Evolutionary conservation across 2,329 filamentous ascomycete genomes (phyloP), one percentile per base, ranked within the genome.

Genomic region (Xylaria multiplex): DNA sequence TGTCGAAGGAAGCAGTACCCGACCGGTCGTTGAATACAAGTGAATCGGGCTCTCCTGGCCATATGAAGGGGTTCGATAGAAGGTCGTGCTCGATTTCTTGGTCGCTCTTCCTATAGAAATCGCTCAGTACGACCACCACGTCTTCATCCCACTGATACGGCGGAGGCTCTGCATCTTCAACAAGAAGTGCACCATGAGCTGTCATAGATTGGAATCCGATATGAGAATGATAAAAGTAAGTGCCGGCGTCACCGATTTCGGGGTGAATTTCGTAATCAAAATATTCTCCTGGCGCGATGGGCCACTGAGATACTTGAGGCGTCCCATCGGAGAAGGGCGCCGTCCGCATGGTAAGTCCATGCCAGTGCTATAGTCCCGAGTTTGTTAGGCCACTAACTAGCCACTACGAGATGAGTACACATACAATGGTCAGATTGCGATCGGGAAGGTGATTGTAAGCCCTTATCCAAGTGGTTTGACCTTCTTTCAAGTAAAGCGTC

Each of bases 171-270:
- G 68, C 70, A 11, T 86, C 83, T 64, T 86, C 83, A n/a, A 91
- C 83, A 52, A 90, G 85, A 40, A 91, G 71, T 0, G 84, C 78
- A 0, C 89, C 89, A 6, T 82, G 76, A 0, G 86, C 86, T 14
- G 87, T 86, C 40, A 86, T 77, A 0, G 86, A 85, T 72, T 91
- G 88, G 64, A 90, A 86, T 0, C 83, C 88, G 16, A 91, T 81
- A 67, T 91, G 89, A 0, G 88, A 90, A 72, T 91, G 89, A 71
- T 91, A 91, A 73, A 89, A 90, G 72, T 90, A 91, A 0, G 88
- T 87, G 4, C 89, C 89, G 0, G 86, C 84, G 60, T 87, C 83
- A 6, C 83, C 84, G 1, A 74, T 49, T 3, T 84, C 76, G 0
- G 86, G 83, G 16, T 81, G 81, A 3, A 91, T 77, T 71, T 91